Base-by-base conservation (phyloP, 169 alveolate genomes). In the Plasmodium coatneyi region DNA sequence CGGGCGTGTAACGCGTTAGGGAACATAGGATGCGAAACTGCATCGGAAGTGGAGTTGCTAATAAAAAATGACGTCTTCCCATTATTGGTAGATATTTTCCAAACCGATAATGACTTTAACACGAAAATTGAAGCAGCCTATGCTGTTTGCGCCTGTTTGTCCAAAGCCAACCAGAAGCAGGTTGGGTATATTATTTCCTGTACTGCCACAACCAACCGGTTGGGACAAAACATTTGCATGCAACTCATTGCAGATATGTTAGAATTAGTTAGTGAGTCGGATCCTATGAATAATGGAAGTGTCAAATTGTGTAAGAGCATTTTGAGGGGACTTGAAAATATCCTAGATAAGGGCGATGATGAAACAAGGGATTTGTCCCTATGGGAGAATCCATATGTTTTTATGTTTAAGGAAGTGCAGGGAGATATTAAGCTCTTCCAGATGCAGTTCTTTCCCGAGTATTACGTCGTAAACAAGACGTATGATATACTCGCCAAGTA, bases 1-100 rank as follows among this genome's bases (percentile, higher is more conserved):
- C 93, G 98, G 49, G 97, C 98, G n/a, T 96, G 98, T 90, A 97
- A 97, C 92, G 95, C 97, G 30, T 96, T 97, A 34, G 98, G 98
- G 39, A 97, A 97, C 93, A 89, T 97, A 84, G 98, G 97, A 22
- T 97, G 98, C 91, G 98, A 97, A 92, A 96, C 98, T 10, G 96
- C 96, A 56, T 82, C 95, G 56, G 98, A 96, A 83, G 96, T 96
- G 80, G 97, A 96, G 84, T 87, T 95, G 52, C 83, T 97, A 80
- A 96, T 97, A 43, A 97, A 96, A 92, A 84, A 96, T 43, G 97
- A 96, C 19, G 98, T 97, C 16, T 92, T 96, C 46, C 97, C 97
- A 34, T 66, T 95, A 87, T 89, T 97, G 76, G 96, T 97, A 60
- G 96, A 92, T 56, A 96, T 96, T 30, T 97, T 96, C 71, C 97